Evolutionary conservation across 2,329 filamentous ascomycete genomes (phyloP).

Genomic region (Alternaria sp.): DNA sequence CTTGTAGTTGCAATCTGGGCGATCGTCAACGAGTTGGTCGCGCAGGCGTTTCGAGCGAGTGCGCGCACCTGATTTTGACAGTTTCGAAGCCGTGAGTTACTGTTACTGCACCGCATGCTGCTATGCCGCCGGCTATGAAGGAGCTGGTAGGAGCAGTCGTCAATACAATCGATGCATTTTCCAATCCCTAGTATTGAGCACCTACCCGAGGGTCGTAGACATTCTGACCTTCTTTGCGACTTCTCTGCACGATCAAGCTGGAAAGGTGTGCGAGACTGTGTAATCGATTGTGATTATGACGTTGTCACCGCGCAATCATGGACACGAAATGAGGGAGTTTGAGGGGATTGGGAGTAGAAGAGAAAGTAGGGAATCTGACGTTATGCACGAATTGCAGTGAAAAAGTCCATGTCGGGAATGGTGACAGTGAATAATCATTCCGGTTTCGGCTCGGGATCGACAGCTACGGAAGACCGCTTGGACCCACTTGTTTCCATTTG

Average conservation of each 20-base stretch:
- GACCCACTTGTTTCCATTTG: conserved; percentile 11
- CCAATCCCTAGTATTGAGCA: background rate
- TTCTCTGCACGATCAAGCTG: background rate
- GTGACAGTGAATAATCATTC: conserved; percentile 28
- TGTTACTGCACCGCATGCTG: conserved; percentile 95
- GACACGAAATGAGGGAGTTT: background rate
- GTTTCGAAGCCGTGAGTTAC: conserved; percentile 98
- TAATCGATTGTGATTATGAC: background rate
- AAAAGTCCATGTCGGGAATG: conserved; percentile 13
- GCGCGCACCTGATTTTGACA: conserved; percentile 88
- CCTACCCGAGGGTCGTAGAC: conserved; percentile 60
- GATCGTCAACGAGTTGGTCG: conserved; percentile 29
- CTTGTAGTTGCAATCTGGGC: conserved; percentile 87
- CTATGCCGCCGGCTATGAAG: conserved; percentile 95
- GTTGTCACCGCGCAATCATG: conserved; percentile 16
- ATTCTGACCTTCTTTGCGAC: conserved; percentile 42
- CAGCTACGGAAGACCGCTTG: conserved; percentile 7
- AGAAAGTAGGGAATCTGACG: background rate
- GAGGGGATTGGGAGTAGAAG: background rate
- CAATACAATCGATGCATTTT: background rate
- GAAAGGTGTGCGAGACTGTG: background rate
- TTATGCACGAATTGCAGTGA: conserved; percentile 3
- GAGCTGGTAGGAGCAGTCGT: conserved; percentile 62
- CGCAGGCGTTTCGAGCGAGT: conserved; percentile 1
- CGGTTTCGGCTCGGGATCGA: conserved; percentile 21